Evolutionary conservation across 2,329 filamentous ascomycete genomes (phyloP).

Genomic region (Thelonectria rubi): DNA sequence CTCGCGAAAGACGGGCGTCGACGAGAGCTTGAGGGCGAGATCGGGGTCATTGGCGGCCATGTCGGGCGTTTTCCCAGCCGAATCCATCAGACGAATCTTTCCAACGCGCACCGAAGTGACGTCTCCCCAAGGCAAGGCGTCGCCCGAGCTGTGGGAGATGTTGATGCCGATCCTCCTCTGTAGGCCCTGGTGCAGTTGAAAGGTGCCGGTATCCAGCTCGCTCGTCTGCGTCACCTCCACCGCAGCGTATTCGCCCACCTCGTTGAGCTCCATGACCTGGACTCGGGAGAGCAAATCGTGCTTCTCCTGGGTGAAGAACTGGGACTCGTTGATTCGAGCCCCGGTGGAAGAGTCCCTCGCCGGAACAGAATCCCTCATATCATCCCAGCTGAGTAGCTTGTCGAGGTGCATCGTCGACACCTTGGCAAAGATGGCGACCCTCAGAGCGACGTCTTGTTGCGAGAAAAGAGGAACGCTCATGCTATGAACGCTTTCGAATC

Average conservation of each 20-base stretch:
- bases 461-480: constrained; percentile 87
- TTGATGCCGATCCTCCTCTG: constrained; percentile 89
- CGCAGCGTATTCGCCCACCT: constrained; percentile 88
- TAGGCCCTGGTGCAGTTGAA: constrained; percentile 93
- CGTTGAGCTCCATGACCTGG: constrained; percentile 90
- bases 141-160: constrained; percentile 90
- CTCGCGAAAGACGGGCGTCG: constrained; percentile 80
- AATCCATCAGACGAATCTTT: constrained; percentile 83
- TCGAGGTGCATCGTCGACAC: constrained; percentile 95
- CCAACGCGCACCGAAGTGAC: constrained; percentile 81
- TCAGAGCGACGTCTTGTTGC: constrained; percentile 76
- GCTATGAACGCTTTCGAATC: constrained; percentile 97
- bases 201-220: constrained; percentile 86
- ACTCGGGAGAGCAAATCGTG: constrained; percentile 91
- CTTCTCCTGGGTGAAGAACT: constrained; percentile 92
- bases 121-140: constrained; percentile 88
- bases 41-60: constrained; percentile 76
- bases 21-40: constrained; percentile 78
- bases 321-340: constrained; percentile 84
- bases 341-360: constrained; percentile 64
- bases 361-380: constrained; percentile 84
- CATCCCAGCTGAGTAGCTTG: constrained; percentile 97
- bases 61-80: constrained; percentile 84
- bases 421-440: constrained; percentile 90
- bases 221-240: constrained; percentile 91